Base-by-base conservation (phyloP, 2,329 filamentous ascomycete species). In the Exophiala viscosa region DNA sequence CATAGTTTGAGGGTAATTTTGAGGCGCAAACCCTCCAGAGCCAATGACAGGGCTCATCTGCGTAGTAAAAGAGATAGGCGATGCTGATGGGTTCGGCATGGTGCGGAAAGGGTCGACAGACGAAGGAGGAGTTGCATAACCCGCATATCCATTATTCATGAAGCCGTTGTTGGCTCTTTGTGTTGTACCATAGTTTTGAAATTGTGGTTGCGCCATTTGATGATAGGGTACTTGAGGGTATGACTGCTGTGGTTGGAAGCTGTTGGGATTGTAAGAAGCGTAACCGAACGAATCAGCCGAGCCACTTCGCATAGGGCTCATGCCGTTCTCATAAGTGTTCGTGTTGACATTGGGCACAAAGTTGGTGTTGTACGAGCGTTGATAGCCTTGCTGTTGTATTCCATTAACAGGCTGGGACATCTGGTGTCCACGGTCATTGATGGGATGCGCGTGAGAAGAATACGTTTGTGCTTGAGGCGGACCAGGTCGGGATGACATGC, bases 401-500 rank as follows among this genome's bases (percentile, higher is more conserved):
- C 52, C 51, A 8, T 50, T 48, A 13, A 39, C 32, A 4, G 67
- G 72, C 14, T 73, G 72, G 46, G 71, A 70, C 14, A 66, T 64
- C 31, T 73, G 70, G 15, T 75, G 71, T 36, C 69, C 67, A 45
- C 73, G 70, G 20, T 73, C 67, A 50, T 74, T 74, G 35, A 57
- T 33, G 5, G 65, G 67, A 43, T 69, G 64, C 14, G 61, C 63
- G 56, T 71, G 67, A 14, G 61, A 64, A 52, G 71, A 66, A 47
- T 70, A 68, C 46, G 70, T 67, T 28, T 75, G 73, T 38, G 68
- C 67, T 28, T 67, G 64, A 45, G 63, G 62, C 44, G 58, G 57
- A 31, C 31, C 48, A 28, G 57, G 45, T 32, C 73, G 69, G 41
- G 73, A 73, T 14, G 92, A 95, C 34, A 99, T 75, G 55, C 92